A percentile compares a stretch with the other conserved stretches of the same genome.
phyloP scores from a whole-genome alignment of 2,329 filamentous ascomycete genomes.

The Calonectria pseudoturangicola region DNA sequence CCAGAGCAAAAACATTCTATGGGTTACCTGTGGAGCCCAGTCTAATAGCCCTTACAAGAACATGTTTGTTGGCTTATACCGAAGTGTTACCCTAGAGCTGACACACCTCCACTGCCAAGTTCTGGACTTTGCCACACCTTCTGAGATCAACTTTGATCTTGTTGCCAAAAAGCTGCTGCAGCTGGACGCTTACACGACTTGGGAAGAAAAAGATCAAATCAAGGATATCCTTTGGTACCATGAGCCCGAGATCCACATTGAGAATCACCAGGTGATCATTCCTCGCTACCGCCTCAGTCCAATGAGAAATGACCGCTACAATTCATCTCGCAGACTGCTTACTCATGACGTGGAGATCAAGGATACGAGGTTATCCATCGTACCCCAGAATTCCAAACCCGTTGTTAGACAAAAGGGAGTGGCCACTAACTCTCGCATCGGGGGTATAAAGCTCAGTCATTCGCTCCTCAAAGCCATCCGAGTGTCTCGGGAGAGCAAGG shows the following conservation, averaged over 20 bases:
- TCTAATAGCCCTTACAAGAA: slow-evolving; percentile 1
- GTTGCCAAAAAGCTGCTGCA: not conserved
- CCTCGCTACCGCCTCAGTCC: not conserved
- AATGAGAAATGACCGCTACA: slow-evolving; percentile 9
- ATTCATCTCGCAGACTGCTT: not conserved
- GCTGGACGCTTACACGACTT: not conserved
- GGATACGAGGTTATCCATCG: not conserved
- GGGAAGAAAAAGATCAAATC: not conserved
- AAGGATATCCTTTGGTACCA: slow-evolving; percentile 4
- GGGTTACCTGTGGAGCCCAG: slow-evolving; percentile 2
- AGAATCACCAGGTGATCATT: not conserved
- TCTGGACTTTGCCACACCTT: not conserved
- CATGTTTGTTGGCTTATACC: slow-evolving; percentile 7
- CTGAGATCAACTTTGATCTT: not conserved
- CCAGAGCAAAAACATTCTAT: slow-evolving; percentile 7
- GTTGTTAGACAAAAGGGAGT: slow-evolving; percentile 1
- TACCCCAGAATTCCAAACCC: not conserved
- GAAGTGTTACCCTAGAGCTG: not conserved
- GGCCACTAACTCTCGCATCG: not conserved
- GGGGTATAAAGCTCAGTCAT: slow-evolving; percentile 1
- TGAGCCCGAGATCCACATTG: not conserved
- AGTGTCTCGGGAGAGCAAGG: not conserved
- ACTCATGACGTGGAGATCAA: slow-evolving; percentile 1
- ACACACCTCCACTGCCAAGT: not conserved
- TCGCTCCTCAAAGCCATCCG: not conserved